Conservation (phyloP, 371 early-diverging fungal species). For the Mortierella sp. region DNA sequence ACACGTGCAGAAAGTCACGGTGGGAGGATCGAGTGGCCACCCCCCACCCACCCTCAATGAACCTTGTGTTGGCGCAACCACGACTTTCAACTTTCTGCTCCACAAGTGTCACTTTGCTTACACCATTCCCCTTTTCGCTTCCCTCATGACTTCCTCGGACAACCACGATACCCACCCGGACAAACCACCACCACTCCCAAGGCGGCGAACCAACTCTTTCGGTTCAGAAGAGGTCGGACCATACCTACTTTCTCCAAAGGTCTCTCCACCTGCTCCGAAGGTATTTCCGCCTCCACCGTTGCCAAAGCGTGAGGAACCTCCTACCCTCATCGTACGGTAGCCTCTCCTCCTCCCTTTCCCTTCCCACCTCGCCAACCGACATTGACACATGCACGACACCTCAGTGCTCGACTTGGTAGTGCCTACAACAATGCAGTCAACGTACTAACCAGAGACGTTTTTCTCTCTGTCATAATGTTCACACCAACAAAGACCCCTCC, state of each 20-base stretch:
- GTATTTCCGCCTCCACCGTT: slow-evolving; percentile 15
- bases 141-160: slow-evolving; percentile 1
- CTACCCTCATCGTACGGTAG: slow-evolving; percentile 17
- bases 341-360: neutral
- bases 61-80: too few species aligned
- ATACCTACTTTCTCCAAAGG: slow-evolving; percentile 5
- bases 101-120: neutral
- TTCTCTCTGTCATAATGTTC: neutral
- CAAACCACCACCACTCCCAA: slow-evolving; percentile 20
- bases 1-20: slow-evolving; percentile 24
- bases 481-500: slow-evolving; percentile 18
- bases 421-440: too few species aligned
- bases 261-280: neutral
- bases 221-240: slow-evolving; percentile 6
- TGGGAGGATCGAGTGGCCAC: neutral
- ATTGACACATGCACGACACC: too few species aligned
- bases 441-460: too few species aligned
- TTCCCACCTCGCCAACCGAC: too few species aligned
- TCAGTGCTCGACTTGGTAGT: too few species aligned
- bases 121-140: neutral
- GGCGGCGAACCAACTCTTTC: neutral
- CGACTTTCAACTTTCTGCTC: neutral
- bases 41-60: too few species aligned
- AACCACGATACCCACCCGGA: neutral
- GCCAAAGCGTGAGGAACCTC: slow-evolving; percentile 11